phyloP scores from a whole-genome alignment of 2,329 filamentous ascomycete genomes.

The Penicillium paneum region DNA sequence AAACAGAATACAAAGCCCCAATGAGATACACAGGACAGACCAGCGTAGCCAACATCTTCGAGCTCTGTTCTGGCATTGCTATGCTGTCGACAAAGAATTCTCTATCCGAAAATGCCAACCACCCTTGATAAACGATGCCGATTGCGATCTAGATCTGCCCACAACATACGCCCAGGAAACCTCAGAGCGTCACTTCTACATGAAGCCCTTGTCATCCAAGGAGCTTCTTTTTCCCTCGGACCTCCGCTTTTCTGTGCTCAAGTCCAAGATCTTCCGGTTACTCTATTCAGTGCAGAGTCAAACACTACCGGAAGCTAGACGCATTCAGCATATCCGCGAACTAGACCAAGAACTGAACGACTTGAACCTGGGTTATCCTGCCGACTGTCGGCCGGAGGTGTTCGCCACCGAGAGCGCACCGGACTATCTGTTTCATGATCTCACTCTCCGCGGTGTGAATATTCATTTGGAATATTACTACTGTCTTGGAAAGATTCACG shows the following conservation, averaged over 20 bases:
- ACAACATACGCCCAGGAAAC: conserved; percentile 17
- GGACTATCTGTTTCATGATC: conserved; percentile 23
- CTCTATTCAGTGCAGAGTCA: conserved; percentile 19
- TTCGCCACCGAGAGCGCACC: conserved; percentile 18
- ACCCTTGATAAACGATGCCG: conserved; percentile 21
- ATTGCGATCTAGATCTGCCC: conserved; percentile 26
- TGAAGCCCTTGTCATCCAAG: conserved; percentile 18
- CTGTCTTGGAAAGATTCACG: conserved; percentile 26
- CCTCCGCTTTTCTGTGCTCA: conserved; percentile 23
- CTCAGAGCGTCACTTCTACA: conserved; percentile 21
- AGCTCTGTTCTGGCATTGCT: conserved; percentile 26
- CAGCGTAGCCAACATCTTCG: conserved; percentile 19
- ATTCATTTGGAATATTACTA: conserved; percentile 28
- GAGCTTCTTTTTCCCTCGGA: conserved; percentile 27
- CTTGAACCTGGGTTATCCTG: conserved; percentile 19
- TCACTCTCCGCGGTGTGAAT: conserved; percentile 25
- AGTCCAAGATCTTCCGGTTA: conserved; percentile 22
- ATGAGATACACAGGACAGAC: not conserved
- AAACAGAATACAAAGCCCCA: conserved; percentile 6
- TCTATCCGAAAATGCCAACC: conserved; percentile 20
- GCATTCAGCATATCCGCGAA: conserved; percentile 24
- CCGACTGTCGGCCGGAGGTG: conserved; percentile 17
- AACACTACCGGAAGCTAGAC: conserved; percentile 16
- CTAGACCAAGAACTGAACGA: conserved; percentile 23
- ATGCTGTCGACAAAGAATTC: conserved; percentile 24